A percentile compares a stretch with the other conserved stretches of the same genome.
phyloP scores from a whole-genome alignment of 2,329 filamentous ascomycete species.

The Alternaria sp. region DNA sequence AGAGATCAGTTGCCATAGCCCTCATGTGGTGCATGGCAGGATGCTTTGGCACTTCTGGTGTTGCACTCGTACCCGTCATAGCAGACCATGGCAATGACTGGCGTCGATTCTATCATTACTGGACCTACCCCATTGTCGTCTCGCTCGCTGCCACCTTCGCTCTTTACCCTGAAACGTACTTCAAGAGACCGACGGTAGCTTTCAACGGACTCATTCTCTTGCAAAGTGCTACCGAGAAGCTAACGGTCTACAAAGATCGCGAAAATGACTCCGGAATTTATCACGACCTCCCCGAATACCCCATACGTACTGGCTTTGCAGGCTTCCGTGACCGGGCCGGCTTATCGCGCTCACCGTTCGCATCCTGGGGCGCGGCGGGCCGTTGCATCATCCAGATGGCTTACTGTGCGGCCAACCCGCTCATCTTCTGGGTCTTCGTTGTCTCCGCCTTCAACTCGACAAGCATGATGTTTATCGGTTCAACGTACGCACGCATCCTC shows the following conservation, averaged over 20 bases:
- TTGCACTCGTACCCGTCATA: slow-evolving; percentile 42
- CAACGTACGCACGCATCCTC: slow-evolving; percentile 35
- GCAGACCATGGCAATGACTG: slow-evolving; percentile 40
- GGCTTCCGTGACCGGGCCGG: slow-evolving; percentile 29
- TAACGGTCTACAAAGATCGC: slow-evolving; percentile 51
- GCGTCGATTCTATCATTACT: slow-evolving; percentile 47
- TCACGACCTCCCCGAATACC: slow-evolving; percentile 36
- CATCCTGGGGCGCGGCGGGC: slow-evolving; percentile 38
- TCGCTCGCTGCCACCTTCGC: slow-evolving; percentile 43
- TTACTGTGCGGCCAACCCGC: slow-evolving; percentile 41
- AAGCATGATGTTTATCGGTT: slow-evolving; percentile 44
- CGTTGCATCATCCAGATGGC: slow-evolving; percentile 40
- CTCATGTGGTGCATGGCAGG: slow-evolving; percentile 47
- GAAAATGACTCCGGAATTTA: slow-evolving; percentile 39
- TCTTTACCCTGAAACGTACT: slow-evolving; percentile 54
- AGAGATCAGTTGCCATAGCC: slow-evolving; percentile 49
- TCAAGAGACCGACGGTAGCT: slow-evolving; percentile 53
- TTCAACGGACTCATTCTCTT: slow-evolving; percentile 54
- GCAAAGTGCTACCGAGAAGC: slow-evolving; percentile 52
- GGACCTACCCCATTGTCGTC: slow-evolving; percentile 37
- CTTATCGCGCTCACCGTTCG: slow-evolving; percentile 34
- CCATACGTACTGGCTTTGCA: slow-evolving; percentile 13
- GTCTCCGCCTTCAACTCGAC: slow-evolving; percentile 37
- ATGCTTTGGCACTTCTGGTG: slow-evolving; percentile 32
- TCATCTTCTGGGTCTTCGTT: slow-evolving; percentile 47